Conservation (phyloP, 73 alveolate genomes). For the Uronychia setigera region DNA sequence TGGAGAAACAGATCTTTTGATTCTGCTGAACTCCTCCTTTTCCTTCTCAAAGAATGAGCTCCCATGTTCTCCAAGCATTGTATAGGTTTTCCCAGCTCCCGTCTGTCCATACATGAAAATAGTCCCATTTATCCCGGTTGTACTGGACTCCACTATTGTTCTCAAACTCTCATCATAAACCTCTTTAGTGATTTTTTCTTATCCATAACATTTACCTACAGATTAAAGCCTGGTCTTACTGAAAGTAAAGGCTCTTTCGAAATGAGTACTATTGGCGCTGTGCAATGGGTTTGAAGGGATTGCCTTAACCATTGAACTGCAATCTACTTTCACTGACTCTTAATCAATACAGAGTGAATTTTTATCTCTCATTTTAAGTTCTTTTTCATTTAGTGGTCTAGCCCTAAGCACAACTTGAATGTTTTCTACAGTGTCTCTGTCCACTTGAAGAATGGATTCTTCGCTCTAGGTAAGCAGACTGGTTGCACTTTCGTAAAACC, state of each 20-base stretch:
- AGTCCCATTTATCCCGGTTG: constrained; percentile 65
- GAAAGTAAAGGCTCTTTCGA: constrained; percentile 24
- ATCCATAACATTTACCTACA: constrained; percentile 65
- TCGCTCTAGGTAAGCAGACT: too few species aligned
- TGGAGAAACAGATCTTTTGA: not conserved
- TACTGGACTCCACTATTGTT: constrained; percentile 30
- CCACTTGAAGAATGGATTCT: too few species aligned
- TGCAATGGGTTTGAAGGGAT: not conserved
- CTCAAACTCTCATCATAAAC: constrained; percentile 29
- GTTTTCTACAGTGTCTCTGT: constrained; percentile 28
- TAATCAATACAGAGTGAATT: not conserved
- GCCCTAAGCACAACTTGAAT: constrained; percentile 53
- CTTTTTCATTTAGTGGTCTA: constrained; percentile 54
- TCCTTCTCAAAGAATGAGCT: not conserved
- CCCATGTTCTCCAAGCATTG: constrained; percentile 57
- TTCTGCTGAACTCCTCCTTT: not conserved
- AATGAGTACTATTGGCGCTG: not conserved
- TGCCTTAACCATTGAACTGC: not conserved
- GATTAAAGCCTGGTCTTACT: constrained; percentile 10
- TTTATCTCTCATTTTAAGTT: not conserved
- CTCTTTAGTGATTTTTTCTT: not conserved
- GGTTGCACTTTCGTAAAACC: too few species aligned
- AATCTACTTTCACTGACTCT: not conserved
- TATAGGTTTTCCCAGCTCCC: constrained; percentile 72
- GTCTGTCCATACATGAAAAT: constrained; percentile 69